Conservation (phyloP, 148 eudicot species). For the Oxyria digyna region DNA sequence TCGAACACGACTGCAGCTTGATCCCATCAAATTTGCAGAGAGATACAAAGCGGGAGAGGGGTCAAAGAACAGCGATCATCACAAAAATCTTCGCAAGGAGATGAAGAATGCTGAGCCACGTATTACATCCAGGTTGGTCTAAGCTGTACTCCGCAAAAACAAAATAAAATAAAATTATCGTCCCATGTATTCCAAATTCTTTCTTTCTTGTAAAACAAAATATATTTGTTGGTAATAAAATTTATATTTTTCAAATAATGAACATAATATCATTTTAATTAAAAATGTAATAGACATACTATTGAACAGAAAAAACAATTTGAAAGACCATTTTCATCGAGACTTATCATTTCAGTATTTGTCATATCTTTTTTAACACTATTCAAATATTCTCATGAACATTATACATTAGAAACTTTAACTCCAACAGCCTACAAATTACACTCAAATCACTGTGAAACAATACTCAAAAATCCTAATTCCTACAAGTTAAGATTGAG, state of each 20-base stretch:
- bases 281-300: too few species aligned
- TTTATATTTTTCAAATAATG: too few species aligned
- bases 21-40: conserved; percentile 2
- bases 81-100: neutral
- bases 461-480: neutral
- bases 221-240: neutral
- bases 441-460: neutral
- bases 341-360: too few species aligned
- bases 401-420: too few species aligned
- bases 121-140: neutral
- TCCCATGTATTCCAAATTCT: neutral
- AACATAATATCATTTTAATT: too few species aligned
- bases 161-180: neutral
- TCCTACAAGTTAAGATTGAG: neutral
- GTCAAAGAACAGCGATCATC: neutral
- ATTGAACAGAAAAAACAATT: too few species aligned
- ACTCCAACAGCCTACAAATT: neutral
- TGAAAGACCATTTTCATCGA: too few species aligned
- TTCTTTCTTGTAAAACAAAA: too few species aligned
- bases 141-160: neutral
- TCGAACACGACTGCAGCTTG: neutral
- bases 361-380: too few species aligned
- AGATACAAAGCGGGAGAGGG: neutral
- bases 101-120: neutral
- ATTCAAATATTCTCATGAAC: too few species aligned